A percentile compares a stretch with the other conserved stretches of the same genome.
Conservation (phyloP, 1,284 basidiomycete species). For the Ustilago loliicola region DNA sequence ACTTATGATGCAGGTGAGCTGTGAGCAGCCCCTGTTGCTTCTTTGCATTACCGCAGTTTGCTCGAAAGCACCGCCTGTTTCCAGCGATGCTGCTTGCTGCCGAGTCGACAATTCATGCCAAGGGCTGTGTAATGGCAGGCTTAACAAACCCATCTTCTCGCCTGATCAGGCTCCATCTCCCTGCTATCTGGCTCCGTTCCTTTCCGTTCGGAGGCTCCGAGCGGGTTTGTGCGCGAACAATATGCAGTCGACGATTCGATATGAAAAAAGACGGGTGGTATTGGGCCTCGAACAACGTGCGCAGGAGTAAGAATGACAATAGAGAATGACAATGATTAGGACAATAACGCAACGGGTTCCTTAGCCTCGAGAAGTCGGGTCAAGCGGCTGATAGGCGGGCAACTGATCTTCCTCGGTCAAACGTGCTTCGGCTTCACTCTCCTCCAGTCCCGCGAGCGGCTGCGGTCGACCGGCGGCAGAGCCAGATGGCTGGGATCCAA, state of each 20-base stretch:
- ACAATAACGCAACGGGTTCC: not conserved
- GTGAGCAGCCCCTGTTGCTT: not conserved
- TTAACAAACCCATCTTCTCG: not conserved
- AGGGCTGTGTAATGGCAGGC: slow-evolving; percentile 1
- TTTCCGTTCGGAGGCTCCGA: not conserved
- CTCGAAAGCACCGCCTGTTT: not conserved
- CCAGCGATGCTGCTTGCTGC: not conserved
- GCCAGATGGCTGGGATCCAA: slow-evolving; percentile 16
- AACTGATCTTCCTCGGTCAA: slow-evolving; percentile 38
- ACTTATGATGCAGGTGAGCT: not conserved
- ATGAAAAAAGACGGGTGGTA: slow-evolving; percentile 5
- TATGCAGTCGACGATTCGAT: not conserved
- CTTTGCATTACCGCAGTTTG: not conserved
- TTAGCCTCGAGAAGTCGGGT: slow-evolving; percentile 24
- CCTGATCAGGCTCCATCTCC: not conserved
- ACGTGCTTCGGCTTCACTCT: slow-evolving; percentile 34
- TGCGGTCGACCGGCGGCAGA: slow-evolving; percentile 14
- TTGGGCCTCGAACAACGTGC: not conserved
- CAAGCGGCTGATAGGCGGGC: slow-evolving; percentile 42
- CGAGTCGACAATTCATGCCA: not conserved
- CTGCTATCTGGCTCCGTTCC: not conserved
- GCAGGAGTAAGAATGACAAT: too few relatives aligned
- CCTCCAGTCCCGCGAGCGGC: slow-evolving; percentile 31
- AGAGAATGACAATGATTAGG: not conserved
- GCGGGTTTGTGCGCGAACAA: not conserved